These are phyloP conservation scores for Somion occarium DNA, from an alignment of 1,284 basidiomycete genomes.

Conservation along the genomic window DNA sequence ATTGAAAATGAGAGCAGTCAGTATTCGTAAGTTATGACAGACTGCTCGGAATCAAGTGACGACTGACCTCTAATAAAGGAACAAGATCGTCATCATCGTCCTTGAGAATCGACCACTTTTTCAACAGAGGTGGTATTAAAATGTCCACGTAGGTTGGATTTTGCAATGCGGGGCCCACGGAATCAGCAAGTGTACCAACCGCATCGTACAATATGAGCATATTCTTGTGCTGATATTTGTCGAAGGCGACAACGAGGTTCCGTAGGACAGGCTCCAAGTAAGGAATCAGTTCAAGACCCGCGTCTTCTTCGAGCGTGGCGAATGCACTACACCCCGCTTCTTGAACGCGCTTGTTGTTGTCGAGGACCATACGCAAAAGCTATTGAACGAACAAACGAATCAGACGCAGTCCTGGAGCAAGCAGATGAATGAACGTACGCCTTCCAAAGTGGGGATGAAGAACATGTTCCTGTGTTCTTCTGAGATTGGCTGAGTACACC, in stretches of 20 bases:
- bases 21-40: constrained; percentile 5
- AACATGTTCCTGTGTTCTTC: constrained; percentile 86
- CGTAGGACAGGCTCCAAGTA: constrained; percentile 94
- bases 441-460: constrained; percentile 98
- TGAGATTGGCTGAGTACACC: constrained; percentile 82
- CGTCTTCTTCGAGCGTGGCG: constrained; percentile 98
- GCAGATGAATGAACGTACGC: constrained; percentile 53
- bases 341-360: constrained; percentile 99
- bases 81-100: constrained; percentile 94
- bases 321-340: constrained; percentile 99
- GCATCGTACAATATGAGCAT: constrained; percentile 98
- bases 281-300: constrained; percentile 84
- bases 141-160: constrained; percentile 89
- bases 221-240: constrained; percentile 99
- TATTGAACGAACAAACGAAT: constrained; percentile 27
- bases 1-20: constrained; percentile 6
- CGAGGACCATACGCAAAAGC: constrained; percentile 96
- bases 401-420: constrained; percentile 11
- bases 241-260: constrained; percentile 94
- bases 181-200: constrained; percentile 95
- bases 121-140: constrained; percentile 92
- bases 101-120: constrained; percentile 84
- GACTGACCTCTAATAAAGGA: constrained; percentile 83
- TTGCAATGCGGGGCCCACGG: constrained; percentile 86
- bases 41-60: constrained; percentile 9